Evolutionary conservation across 148 eudicot genomes (phyloP), one percentile per base, ranked within the genome.

Genomic region (Amaranthus palmeri): DNA sequence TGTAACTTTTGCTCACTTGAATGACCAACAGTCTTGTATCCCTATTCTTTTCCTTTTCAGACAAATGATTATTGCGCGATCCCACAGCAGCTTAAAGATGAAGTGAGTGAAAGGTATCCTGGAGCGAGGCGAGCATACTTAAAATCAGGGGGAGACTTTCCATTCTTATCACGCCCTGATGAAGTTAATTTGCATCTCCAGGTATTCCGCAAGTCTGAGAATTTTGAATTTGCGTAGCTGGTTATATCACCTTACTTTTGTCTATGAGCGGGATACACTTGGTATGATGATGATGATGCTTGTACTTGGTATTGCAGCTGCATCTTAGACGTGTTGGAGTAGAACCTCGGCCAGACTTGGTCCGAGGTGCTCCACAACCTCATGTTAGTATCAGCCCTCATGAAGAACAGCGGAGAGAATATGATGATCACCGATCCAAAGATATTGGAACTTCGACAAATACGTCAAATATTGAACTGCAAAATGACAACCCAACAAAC

Each of bases 131-230:
- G 80, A 77, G 99, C 99, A 25, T 77, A 80, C 78, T 80, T 96
- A 72, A 96, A 96, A 82, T 83, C 80, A 47, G 99, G 99, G 66
- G 97, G 99, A 40, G 99, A 96, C 80, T 96, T 92, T 71, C 99
- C 99, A 7, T 96, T 92, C 80, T 87, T 96, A 71, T 92, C 99
- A 12, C 87, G 97, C 11, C 85, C 99, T 2, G 99, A 96, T 67
- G 99, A 96, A 90, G 92, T 96, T 56, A 96, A 92, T 80, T 90
- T 96, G 67, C 97, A 96, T 81, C 93, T 96, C 84, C 97, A 90
- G 97, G 99, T 96, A 81, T 40, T 3, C 12, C 44, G 46, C 56
- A 7, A 69, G 41, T n/a, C 59, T 62, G 6, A 57, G 61, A 58
- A 58, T 17, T 45, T 25, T 25, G 36, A 25, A 25, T 25, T 25